These are phyloP conservation scores for Letharia columbiana DNA, from an alignment of 495 filamentous ascomycete genomes.

Conservation along the genomic window DNA sequence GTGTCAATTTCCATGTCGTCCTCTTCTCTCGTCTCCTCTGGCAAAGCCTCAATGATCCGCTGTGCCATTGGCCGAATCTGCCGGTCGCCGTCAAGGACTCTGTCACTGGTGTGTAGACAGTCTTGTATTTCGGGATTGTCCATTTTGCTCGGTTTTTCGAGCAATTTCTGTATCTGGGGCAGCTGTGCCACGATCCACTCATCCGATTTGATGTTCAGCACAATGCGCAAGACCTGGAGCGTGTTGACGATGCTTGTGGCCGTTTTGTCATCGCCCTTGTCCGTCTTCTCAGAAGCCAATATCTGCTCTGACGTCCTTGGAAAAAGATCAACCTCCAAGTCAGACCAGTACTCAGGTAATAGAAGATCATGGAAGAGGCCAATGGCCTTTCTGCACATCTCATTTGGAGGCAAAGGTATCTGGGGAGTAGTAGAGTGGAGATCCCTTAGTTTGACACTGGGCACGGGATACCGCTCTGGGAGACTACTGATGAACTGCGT, in stretches of 20 bases:
- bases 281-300: slow-evolving; percentile 59
- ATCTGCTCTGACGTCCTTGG: slow-evolving; percentile 81
- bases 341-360: slow-evolving; percentile 82
- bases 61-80: slow-evolving; percentile 61
- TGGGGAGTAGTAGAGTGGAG: slow-evolving; percentile 36
- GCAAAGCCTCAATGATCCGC: slow-evolving; percentile 81
- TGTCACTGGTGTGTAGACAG: slow-evolving; percentile 65
- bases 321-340: slow-evolving; percentile 84
- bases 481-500: slow-evolving; percentile 87
- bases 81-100: slow-evolving; percentile 53
- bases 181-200: slow-evolving; percentile 81
- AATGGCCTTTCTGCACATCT: slow-evolving; percentile 78
- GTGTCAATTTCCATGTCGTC: slow-evolving; percentile 79
- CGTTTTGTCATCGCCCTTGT: slow-evolving; percentile 57
- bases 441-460: slow-evolving; percentile 57
- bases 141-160: slow-evolving; percentile 81
- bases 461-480: slow-evolving; percentile 71
- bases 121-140: slow-evolving; percentile 88
- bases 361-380: slow-evolving; percentile 77
- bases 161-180: slow-evolving; percentile 67
- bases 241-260: slow-evolving; percentile 84
- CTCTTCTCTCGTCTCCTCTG: slow-evolving; percentile 77
- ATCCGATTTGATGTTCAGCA: slow-evolving; percentile 75
- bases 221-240: slow-evolving; percentile 77
- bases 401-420: slow-evolving; percentile 48